Conservation (phyloP, 768 basidiomycete genomes). For the Pisolithus tinctorius region DNA sequence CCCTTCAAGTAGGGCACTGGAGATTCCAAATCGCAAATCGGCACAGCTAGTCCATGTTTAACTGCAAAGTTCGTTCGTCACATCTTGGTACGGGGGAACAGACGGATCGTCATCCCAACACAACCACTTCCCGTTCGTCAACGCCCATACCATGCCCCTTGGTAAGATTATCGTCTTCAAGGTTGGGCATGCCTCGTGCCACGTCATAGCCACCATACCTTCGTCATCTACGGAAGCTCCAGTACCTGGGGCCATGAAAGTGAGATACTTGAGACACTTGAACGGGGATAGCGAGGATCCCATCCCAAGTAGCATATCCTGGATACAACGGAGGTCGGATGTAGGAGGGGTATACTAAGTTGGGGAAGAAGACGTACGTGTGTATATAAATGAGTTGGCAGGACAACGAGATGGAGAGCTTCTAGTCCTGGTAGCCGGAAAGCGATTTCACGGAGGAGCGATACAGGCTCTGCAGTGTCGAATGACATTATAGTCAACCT, state of each 20-base stretch:
- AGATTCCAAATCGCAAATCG: too few species aligned
- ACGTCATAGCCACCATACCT: constrained; percentile 42
- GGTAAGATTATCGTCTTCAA: constrained; percentile 60
- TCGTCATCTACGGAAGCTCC: constrained; percentile 32
- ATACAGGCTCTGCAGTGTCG: constrained; percentile 38
- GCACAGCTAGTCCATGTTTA: too few species aligned
- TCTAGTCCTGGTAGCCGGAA: constrained; percentile 44
- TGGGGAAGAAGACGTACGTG: constrained; percentile 29
- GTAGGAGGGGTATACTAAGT: too few species aligned
- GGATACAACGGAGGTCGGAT: background rate
- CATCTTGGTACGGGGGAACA: background rate
- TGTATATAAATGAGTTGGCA: constrained; percentile 39
- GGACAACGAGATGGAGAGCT: constrained; percentile 54
- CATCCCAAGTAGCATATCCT: constrained; percentile 39
- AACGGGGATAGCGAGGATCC: constrained; percentile 38
- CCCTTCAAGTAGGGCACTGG: too few species aligned
- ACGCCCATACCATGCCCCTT: constrained; percentile 56
- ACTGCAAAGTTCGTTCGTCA: background rate
- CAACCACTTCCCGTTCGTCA: constrained; percentile 18
- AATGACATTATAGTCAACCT: constrained; percentile 56
- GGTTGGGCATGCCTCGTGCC: constrained; percentile 54
- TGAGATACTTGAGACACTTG: constrained; percentile 41
- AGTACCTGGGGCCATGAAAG: constrained; percentile 47
- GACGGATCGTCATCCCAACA: constrained; percentile 14
- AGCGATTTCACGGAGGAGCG: constrained; percentile 43